Conservation (phyloP, 169 alveolate genomes). For the Plasmodium cynomolgi region DNA sequence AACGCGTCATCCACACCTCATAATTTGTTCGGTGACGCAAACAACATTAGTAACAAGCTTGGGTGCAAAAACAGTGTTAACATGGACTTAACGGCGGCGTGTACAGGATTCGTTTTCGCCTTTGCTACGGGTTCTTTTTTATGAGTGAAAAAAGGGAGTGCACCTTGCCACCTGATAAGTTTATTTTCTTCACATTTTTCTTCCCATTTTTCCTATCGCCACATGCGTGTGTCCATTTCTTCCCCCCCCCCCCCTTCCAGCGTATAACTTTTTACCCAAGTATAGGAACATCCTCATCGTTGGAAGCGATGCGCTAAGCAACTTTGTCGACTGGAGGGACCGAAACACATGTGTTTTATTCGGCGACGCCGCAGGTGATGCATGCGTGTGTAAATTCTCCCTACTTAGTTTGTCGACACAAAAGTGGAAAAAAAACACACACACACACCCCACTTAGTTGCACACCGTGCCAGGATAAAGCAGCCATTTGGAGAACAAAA, state of each 20-base stretch:
- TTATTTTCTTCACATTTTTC: neutral
- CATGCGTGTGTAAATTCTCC: neutral
- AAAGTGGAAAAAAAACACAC: neutral
- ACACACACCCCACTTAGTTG: neutral
- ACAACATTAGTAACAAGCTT: constrained; percentile 71
- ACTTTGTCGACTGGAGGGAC: constrained; percentile 82
- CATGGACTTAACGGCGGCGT: constrained; percentile 82
- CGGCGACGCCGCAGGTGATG: constrained; percentile 83
- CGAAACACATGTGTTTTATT: constrained; percentile 81
- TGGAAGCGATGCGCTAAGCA: constrained; percentile 81
- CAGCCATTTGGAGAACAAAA: neutral
- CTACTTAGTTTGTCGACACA: neutral
- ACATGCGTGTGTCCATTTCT: neutral
- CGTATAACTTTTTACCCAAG: constrained; percentile 42
- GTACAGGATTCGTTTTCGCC: constrained; percentile 81
- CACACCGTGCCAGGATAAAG: neutral
- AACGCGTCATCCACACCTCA: constrained; percentile 83
- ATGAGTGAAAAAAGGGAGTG: neutral
- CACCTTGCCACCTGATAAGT: neutral
- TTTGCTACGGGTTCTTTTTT: constrained; percentile 76
- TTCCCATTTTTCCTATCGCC: neutral
- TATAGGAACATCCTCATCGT: constrained; percentile 73
- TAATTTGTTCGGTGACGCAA: constrained; percentile 83
- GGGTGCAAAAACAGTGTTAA: constrained; percentile 62
- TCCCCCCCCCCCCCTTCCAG: neutral